These are phyloP conservation scores for Neltuma alba DNA, from an alignment of 306 rosid species.

Conservation along the genomic window DNA sequence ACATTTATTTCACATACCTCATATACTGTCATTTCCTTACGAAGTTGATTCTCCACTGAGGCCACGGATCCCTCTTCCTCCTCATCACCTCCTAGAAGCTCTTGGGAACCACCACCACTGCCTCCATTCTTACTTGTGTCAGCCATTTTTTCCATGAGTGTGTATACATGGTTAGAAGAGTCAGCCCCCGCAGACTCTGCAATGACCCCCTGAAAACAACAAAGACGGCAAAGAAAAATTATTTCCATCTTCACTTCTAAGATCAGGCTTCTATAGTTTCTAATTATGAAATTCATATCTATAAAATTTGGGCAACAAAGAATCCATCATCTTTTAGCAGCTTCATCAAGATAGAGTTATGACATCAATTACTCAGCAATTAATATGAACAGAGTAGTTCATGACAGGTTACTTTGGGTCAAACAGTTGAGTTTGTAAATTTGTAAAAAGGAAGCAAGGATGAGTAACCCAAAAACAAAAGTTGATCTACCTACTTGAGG, in stretches of 20 bases:
- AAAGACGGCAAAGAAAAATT: constrained; percentile 8
- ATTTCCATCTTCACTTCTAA: constrained; percentile 34
- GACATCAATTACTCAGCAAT: not conserved
- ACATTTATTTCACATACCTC: constrained; percentile 57
- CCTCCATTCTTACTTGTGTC: constrained; percentile 69
- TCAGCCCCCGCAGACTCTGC: constrained; percentile 64
- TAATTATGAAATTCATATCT: constrained; percentile 4
- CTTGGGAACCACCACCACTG: constrained; percentile 58
- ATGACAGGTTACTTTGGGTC: not conserved
- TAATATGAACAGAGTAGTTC: not conserved
- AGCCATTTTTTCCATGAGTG: constrained; percentile 63
- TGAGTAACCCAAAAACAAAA: not conserved
- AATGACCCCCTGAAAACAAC: constrained; percentile 64
- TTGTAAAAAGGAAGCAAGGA: not conserved
- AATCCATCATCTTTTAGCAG: constrained; percentile 20
- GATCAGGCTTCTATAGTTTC: constrained; percentile 6
- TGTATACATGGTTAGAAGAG: constrained; percentile 60
- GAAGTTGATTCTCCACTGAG: constrained; percentile 83
- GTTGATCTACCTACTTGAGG: not conserved
- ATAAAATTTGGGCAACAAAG: constrained; percentile 16
- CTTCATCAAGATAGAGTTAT: not conserved
- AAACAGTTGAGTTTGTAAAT: not conserved
- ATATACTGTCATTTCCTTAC: constrained; percentile 88
- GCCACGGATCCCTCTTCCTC: constrained; percentile 86
- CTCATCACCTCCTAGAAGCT: constrained; percentile 80